Evolutionary conservation across 2,329 filamentous ascomycete species (phyloP).

Genomic region (Pseudocercospora fuligena): DNA sequence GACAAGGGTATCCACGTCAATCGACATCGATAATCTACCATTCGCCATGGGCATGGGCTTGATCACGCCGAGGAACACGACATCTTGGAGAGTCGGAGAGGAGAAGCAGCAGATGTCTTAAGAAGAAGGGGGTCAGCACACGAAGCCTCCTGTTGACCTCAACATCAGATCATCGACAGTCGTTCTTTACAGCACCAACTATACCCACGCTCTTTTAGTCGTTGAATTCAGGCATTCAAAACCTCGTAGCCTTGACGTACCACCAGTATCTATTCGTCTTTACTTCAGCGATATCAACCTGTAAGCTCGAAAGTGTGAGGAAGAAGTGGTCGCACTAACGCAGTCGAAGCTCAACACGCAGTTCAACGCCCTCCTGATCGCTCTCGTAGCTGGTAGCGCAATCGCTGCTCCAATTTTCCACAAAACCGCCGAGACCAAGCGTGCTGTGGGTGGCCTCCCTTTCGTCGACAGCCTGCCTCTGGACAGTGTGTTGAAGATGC

Average conservation of each 20-base stretch:
- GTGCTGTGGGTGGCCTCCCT: not conserved
- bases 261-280: not conserved
- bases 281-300: too few relatives aligned
- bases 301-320: too few relatives aligned
- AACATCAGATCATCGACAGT: not conserved
- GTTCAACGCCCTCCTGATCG: not conserved
- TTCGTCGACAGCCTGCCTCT: not conserved
- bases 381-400: not conserved
- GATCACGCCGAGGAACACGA: not conserved
- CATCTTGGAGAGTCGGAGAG: not conserved
- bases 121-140: not conserved
- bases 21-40: not conserved
- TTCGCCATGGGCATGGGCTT: not conserved
- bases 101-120: not conserved
- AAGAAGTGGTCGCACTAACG: not conserved
- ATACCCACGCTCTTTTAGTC: not conserved
- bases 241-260: not conserved
- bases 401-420: not conserved
- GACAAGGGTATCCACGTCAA: not conserved
- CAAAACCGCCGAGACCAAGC: not conserved
- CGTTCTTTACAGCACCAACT: not conserved
- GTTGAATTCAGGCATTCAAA: not conserved
- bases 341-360: not conserved
- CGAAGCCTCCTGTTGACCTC: not conserved
- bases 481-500: not conserved